A percentile compares a stretch with the other conserved stretches of the same genome.
phyloP scores from a whole-genome alignment of 352 stramenopile species.

The Pythium aphanidermatum region DNA sequence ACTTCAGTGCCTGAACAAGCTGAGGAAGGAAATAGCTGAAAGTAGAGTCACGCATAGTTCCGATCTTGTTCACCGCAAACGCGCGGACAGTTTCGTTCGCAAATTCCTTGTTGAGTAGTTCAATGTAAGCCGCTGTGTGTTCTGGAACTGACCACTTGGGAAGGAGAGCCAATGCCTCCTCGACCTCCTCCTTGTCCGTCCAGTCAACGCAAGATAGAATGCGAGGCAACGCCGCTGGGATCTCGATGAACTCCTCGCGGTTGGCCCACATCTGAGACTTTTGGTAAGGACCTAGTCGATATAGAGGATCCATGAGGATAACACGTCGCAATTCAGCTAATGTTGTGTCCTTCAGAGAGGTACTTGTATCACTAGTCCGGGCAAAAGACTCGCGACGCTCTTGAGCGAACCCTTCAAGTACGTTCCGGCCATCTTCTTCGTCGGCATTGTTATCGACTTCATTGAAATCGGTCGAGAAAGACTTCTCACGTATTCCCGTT shows the following conservation, averaged over 20 bases:
- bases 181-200: constrained; percentile 60
- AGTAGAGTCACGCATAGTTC: constrained; percentile 78
- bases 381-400: constrained; percentile 56
- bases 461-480: constrained; percentile 5
- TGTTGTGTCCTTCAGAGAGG: constrained; percentile 35
- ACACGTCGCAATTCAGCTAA: constrained; percentile 69
- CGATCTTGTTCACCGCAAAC: constrained; percentile 76
- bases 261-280: constrained; percentile 80
- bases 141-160: constrained; percentile 62
- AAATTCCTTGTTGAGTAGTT: constrained; percentile 79
- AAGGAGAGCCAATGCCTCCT: constrained; percentile 66
- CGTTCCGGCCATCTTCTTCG: constrained; percentile 50
- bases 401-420: constrained; percentile 30
- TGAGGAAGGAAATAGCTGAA: constrained; percentile 87
- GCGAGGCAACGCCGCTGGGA: constrained; percentile 62
- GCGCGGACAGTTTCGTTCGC: constrained; percentile 59
- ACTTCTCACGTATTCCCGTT: constrained; percentile 5
- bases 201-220: constrained; percentile 80
- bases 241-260: constrained; percentile 74
- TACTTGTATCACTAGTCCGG: constrained; percentile 51
- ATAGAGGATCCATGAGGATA: constrained; percentile 77
- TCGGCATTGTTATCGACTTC: constrained; percentile 41
- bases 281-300: constrained; percentile 74
- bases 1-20: constrained; percentile 88
- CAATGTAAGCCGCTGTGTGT: constrained; percentile 76